Evolutionary conservation across 805 yeast species (phyloP), one percentile per base, ranked within the genome.

Genomic region (Saturnispora gosingensis): DNA sequence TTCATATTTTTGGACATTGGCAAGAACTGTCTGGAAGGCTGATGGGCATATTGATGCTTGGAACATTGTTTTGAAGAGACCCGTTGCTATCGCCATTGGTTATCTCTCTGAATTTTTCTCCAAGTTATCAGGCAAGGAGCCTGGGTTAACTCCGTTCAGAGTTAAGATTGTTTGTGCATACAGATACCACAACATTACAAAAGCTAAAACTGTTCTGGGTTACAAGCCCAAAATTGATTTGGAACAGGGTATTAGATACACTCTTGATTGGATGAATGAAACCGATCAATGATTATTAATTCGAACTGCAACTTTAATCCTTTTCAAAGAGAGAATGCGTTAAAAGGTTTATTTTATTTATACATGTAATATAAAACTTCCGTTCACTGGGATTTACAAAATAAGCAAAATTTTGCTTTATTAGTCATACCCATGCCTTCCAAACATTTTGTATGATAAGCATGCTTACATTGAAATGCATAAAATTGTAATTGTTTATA

Each of bases 21-120:
- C 97, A 8, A 80, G 97, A 63, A 85, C 95, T 1, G 95, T 93
- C 25, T 93, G 98, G 98, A 91, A 91, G 66, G 90, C 91, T 22
- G 97, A 89, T 68, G 97, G 97, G 3, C 85, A 83, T 62, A 76
- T 87, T 51, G 93, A 85, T 58, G 76, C 75, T 28, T 73, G 68
- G 49, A 83, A 81, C 58, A 81, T 88, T 57, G 89, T 81, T 20
- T 74, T 93, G 53, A 75, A 75, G 45, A 78, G 85, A 61, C 80
- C 85, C 0, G 70, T 88, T n/a, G 98, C 96, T 2, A 76, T 93
- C 54, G 76, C 72, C 2, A 81, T 84, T 40, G 97, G 97, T 15
- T 85, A 87, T 61, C 66, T 88, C 40, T 80, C 95, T n/a, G 86
- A 85, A 59, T 78, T 80, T 61, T 77, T 83, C 54, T 79, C 93